Percentiles rank a stretch among this genome's conserved stretches.
These are phyloP conservation scores for Colletotrichum lupini DNA, from an alignment of 2,329 filamentous ascomycete species.

Conservation along the genomic window DNA sequence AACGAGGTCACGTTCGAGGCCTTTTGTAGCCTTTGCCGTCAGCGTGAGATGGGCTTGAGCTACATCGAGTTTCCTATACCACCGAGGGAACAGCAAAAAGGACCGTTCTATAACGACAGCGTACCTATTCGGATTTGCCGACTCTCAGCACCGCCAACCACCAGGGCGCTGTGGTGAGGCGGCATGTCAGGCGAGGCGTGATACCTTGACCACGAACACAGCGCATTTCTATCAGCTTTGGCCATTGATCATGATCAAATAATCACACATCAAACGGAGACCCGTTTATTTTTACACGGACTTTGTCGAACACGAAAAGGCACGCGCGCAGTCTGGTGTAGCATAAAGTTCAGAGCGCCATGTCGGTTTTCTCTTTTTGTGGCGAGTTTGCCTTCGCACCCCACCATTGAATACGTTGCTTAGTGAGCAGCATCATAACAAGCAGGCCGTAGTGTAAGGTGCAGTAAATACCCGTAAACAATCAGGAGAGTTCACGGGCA, in stretches of 20 bases:
- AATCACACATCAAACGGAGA: neutral
- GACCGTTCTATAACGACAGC: slow-evolving; percentile 73
- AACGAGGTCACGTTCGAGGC: slow-evolving; percentile 75
- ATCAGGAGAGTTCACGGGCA: neutral
- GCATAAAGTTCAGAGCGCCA: neutral
- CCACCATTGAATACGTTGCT: neutral
- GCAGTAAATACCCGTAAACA: neutral
- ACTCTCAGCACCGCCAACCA: slow-evolving; percentile 24
- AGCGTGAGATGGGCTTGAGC: slow-evolving; percentile 54
- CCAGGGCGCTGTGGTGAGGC: slow-evolving; percentile 20
- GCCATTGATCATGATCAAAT: neutral
- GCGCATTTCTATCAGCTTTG: neutral
- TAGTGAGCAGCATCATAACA: neutral
- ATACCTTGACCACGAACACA: neutral
- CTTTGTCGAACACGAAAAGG: neutral
- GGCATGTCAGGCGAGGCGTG: neutral
- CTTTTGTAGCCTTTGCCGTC: slow-evolving; percentile 70
- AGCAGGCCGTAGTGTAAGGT: neutral
- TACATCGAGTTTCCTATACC: slow-evolving; percentile 56
- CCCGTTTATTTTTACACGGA: neutral
- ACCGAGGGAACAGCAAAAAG: slow-evolving; percentile 57
- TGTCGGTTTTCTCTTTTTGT: neutral
- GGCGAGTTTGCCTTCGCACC: neutral
- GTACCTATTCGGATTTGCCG: slow-evolving; percentile 68
- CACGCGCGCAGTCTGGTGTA: neutral